Evolutionary conservation across 306 rosid genomes (phyloP), one percentile per base, ranked within the genome.

Genomic region (Gleditsia sinensis): DNA sequence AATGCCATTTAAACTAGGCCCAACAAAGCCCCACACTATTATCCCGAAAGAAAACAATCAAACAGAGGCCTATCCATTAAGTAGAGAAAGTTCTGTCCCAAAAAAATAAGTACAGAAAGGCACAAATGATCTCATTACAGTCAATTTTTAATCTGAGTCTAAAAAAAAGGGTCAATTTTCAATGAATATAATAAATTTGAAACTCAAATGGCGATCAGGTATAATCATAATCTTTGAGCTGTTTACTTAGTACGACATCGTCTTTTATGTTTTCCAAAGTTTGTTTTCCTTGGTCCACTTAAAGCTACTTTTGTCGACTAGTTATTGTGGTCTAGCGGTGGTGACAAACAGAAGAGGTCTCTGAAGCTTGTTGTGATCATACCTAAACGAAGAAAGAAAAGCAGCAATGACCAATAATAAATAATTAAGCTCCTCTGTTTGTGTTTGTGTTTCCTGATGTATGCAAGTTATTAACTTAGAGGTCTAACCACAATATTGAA

Each of bases 251-350:
- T 54, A 24, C n/a, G 21, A 48, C 17, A 61, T 33, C 11, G 3
- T 1, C 32, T 5, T 62, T 24, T 62, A 16, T 71, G 2, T 25
- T 40, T 0, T 3, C 55, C 27, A 55, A 33, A 30, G 34, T 72
- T 71, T 55, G 53, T 36, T 57, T 66, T 48, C 64, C 19, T 36
- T 58, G 80, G 80, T 63, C 83, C 80, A 68, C 83, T 1, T 7
- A 67, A 40, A 33, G 25, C 0, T 24, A 55, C 34, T 56, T 30
- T 21, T 51, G 67, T 70, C 40, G 37, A 57, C 17, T 72, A 11
- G 59, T 49, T n/a, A 67, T 50, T 40, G 9, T 69, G 80, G 84
- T 75, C 75, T 40, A 60, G 61, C 80, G 60, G 33, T 60, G 58
- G 23, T 68, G 69, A 60, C 83, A 80, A 74, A 60, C 42, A 74